Evolutionary conservation across 352 stramenopile genomes (phyloP).

Genomic region (Globisporangium echinulatum): DNA sequence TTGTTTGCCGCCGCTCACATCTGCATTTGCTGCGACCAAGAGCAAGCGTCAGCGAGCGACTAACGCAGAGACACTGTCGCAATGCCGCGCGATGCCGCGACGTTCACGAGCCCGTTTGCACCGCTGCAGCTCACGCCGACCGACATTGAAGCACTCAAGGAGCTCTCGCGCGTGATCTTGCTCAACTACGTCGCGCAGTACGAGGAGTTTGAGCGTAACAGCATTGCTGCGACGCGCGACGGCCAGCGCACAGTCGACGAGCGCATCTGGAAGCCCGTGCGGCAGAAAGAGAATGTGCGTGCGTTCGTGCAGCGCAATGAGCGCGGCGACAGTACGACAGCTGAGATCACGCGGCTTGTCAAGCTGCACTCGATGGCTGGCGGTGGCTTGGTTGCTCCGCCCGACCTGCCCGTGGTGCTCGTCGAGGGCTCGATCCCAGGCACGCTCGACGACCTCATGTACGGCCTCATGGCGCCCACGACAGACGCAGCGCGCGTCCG

Average conservation of each 20-base stretch:
- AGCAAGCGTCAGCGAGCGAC: too few species aligned
- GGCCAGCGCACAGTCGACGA: conserved; percentile 22
- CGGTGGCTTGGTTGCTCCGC: background rate
- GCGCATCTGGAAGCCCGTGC: conserved; percentile 9
- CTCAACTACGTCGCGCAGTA: conserved; percentile 35
- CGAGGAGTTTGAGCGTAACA: conserved; percentile 24
- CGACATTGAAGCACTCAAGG: too few species aligned
- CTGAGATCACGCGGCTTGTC: conserved; percentile 34
- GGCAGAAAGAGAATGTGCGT: conserved; percentile 2
- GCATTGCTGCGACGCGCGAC: conserved; percentile 51
- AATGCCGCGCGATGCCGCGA: too few species aligned
- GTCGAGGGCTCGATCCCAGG: conserved; percentile 4
- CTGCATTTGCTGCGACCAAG: too few species aligned
- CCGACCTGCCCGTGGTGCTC: conserved; percentile 11
- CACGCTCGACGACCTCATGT: conserved; percentile 15
- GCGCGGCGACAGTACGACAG: conserved; percentile 28
- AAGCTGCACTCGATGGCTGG: background rate
- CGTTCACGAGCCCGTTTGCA: too few species aligned
- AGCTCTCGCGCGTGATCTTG: conserved; percentile 86
- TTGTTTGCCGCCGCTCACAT: too few species aligned
- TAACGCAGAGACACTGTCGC: too few species aligned
- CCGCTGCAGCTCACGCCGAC: too few species aligned
- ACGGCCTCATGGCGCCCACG: conserved; percentile 4
- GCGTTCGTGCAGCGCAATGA: conserved; percentile 21
- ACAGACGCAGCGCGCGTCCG: conserved; percentile 5